Base-by-base conservation (phyloP, 2,329 filamentous ascomycete species). In the Alternaria sp. region DNA sequence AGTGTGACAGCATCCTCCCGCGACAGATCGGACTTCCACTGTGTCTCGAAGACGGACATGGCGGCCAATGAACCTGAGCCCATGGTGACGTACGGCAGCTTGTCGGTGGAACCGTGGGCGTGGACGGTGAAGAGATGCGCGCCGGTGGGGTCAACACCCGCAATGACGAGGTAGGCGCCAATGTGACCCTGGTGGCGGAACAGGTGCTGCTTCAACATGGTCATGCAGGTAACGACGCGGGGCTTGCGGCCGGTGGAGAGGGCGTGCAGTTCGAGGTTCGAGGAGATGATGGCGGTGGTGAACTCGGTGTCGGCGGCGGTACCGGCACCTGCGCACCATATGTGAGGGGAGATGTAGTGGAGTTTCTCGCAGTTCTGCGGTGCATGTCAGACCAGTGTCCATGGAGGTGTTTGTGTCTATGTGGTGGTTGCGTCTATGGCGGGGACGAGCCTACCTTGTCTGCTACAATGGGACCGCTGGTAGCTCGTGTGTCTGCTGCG, bases 41-140 rank as follows among this genome's bases (percentile, higher is more conserved):
- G 90, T 54, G 94, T 96, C 86, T 99, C 96, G 78, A 99, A 99
- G 55, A 99, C 92, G 30, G 92, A 93, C 96, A 99, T 99, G 79
- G 96, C 96, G 26, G 96, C 96, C 71, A 99, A 86, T 51, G 93
- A 97, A 69, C 96, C 96, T 23, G 92, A 97, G 58, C 96, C 96
- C 96, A 99, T 99, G 70, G 96, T 99, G 71, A 99, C 96, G 82
- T 99, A 99, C 55, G 96, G 96, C 53, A 99, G 90, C 86, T 98
- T 99, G 85, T 99, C 96, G 66, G 96, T 99, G 76, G 92, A 96
- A 71, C 96, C 96, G 86, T 99, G 96, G 64, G 96, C 96, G 84
- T 99, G 96, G 46, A 99, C 96, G 69, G 96, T 99, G 87, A 97
- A 99, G 66, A 99, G 90, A 76, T 97, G 94, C 49, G 91, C 89